phyloP scores from a whole-genome alignment of 352 stramenopile genomes.

The Phytopythium montanum region DNA sequence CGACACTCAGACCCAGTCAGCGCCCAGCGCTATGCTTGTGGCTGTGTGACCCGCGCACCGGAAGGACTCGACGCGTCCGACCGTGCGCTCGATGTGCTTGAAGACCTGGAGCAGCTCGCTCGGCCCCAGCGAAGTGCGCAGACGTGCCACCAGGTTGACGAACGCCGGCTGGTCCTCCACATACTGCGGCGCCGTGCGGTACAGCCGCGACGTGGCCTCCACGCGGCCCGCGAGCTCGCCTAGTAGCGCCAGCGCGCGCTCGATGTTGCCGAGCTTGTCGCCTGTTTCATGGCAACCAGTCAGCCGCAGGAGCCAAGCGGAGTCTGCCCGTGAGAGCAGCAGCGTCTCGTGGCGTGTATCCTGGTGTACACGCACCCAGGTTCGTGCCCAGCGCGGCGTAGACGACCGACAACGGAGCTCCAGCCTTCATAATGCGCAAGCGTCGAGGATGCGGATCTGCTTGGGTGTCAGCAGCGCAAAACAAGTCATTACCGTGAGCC shows the following conservation, averaged over 20 bases:
- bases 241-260: constrained; percentile 57
- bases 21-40: background rate
- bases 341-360: background rate
- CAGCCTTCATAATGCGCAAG: background rate
- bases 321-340: background rate
- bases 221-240: constrained; percentile 39
- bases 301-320: background rate
- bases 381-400: constrained; percentile 76
- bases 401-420: constrained; percentile 13
- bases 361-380: constrained; percentile 30
- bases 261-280: constrained; percentile 66
- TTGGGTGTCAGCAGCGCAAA: background rate
- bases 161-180: constrained; percentile 94
- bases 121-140: constrained; percentile 82
- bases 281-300: constrained; percentile 21
- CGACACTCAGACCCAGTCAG: no score
- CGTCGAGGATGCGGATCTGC: background rate
- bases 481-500: no score
- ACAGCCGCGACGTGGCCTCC: constrained; percentile 88
- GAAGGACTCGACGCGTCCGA: constrained; percentile 78
- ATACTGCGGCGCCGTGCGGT: constrained; percentile 93
- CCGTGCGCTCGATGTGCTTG: constrained; percentile 88
- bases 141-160: constrained; percentile 90
- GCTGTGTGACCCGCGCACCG: constrained; percentile 19
- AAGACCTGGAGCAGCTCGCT: constrained; percentile 74